A percentile compares a stretch with the other conserved stretches of the same genome.
Conservation (phyloP, 1,139 yeast species). For the Yamadazyma spencermartinsiae region DNA sequence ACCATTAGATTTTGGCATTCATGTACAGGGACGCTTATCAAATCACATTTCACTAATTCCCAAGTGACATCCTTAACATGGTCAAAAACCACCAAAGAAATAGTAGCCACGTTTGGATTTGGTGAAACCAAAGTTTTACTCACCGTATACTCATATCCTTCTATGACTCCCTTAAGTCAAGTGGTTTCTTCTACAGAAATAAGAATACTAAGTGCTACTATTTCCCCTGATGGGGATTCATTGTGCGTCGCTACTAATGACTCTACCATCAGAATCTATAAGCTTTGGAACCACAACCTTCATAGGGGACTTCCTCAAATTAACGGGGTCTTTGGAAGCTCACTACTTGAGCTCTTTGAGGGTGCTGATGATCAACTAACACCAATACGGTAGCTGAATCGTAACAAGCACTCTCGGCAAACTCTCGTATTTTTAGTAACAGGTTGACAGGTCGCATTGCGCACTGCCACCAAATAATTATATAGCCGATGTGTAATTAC, state of each 20-base stretch:
- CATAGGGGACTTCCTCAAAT: not conserved
- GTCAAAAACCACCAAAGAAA: constrained; percentile 63
- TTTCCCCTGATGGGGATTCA: constrained; percentile 61
- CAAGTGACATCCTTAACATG: constrained; percentile 82
- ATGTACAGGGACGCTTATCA: constrained; percentile 65
- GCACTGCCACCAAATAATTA: not conserved
- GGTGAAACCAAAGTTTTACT: constrained; percentile 56
- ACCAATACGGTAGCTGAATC: not conserved
- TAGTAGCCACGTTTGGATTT: constrained; percentile 81
- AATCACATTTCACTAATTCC: constrained; percentile 55
- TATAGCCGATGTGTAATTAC: not conserved
- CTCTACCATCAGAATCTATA: constrained; percentile 71
- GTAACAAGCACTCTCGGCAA: too few relatives aligned
- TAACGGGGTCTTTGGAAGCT: constrained; percentile 52
- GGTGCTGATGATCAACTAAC: constrained; percentile 35
- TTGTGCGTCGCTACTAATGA: constrained; percentile 78
- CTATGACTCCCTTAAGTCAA: constrained; percentile 47
- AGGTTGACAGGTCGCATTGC: too few relatives aligned
- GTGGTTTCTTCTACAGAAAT: constrained; percentile 55
- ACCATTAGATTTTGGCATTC: constrained; percentile 82
- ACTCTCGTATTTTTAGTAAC: too few relatives aligned
- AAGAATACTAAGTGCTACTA: constrained; percentile 64
- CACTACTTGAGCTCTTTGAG: constrained; percentile 57
- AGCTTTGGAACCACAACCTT: constrained; percentile 53
- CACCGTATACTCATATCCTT: constrained; percentile 66